Base-by-base conservation (phyloP, 148 eudicot species). In the Vaccinium macrocarpon region DNA sequence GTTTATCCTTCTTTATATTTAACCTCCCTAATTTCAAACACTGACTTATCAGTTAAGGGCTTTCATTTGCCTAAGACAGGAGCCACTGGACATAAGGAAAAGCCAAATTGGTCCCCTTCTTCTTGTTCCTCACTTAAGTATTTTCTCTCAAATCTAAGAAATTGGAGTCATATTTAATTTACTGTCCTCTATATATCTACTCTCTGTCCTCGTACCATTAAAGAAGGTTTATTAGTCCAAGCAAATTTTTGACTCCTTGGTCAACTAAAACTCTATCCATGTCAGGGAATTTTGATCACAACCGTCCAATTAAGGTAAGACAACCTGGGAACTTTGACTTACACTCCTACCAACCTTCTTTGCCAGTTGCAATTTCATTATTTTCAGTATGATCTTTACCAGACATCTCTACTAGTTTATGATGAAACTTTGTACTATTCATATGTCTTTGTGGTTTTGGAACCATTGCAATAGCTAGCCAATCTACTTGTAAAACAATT, bases 251-350 rank as follows among this genome's bases (percentile, higher is more conserved):
- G 86, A 88, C 87, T 85, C 82, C 80, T 80, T 90, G 86, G 91
- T 91, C 91, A 91, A 89, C 87, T 23, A 83, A 49, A 80, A 82
- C 80, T 79, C 79, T 84, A 82, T 91, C 90, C 82, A 79, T 88
- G 91, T 90, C 91, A 87, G 89, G 83, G 76, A 71, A 83, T 84
- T 72, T 84, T 86, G 85, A 92, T 89, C 91, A 91, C 84, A 87
- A 87, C 85, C 92, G 76, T 87, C 91, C 95, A 91, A 88, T 81
- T 89, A 21, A 88, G 76, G 89, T 90, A 89, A 84, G 91, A 90
- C 95, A 91, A 85, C 88, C 79, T 77, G 87, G 38, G 73, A 86
- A 82, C 87, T 87, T 94, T 92, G 97, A 94, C 95, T 91, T 92
- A 88, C 90, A 88, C 82, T 79, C 48, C 66, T 82, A 27, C 51